Base-by-base conservation (phyloP, 768 basidiomycete species). In the Pleurotus cornucopiae region DNA sequence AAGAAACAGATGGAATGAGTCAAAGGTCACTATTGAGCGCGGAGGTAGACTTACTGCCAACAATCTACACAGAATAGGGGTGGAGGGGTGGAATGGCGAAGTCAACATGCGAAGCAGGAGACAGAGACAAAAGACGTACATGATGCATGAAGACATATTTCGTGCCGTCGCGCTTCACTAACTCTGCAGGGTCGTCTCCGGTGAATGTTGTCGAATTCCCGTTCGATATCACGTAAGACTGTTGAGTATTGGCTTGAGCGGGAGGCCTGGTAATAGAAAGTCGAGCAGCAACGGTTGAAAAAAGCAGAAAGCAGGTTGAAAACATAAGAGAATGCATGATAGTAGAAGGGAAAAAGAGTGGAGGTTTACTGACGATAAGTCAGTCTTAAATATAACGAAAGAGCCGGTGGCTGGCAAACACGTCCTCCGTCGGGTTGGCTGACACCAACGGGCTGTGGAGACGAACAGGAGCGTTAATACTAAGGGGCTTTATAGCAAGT, bases 131-230 rank as follows among this genome's bases (percentile, higher is more conserved):
- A 13, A 26, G 23, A 66, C 77, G 47, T 63, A 78, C 79, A 67
- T 76, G 73, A 55, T 81, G 78, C 76, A 80, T 78, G 57, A 80
- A 77, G 14, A 80, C 75, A 61, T 78, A 78, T 70, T 77, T 79
- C 4, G 69, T 64, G n/a, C 71, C 71, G 62, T 71, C 74, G 45
- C 76, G 67, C 58, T 74, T 76, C 46, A 62, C 57, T 20, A 77
- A 58, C 47, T 70, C 68, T 13, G 60, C 49, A 21, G 66, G 65
- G 56, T 66, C 58, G 46, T 69, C 66, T 1, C 49, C 58, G 16
- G 61, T 63, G 53, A 63, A 64, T 26, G 25, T 40, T 11, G 56
- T 20, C 12, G 16, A 14, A 25, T 47, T 20, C 14, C 14, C 18
- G 21, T 23, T 25, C 23, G 21, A 23, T 18, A 6, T 6, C 16